Base-by-base conservation (phyloP, 306 rosid species). In the Corylus americana region DNA sequence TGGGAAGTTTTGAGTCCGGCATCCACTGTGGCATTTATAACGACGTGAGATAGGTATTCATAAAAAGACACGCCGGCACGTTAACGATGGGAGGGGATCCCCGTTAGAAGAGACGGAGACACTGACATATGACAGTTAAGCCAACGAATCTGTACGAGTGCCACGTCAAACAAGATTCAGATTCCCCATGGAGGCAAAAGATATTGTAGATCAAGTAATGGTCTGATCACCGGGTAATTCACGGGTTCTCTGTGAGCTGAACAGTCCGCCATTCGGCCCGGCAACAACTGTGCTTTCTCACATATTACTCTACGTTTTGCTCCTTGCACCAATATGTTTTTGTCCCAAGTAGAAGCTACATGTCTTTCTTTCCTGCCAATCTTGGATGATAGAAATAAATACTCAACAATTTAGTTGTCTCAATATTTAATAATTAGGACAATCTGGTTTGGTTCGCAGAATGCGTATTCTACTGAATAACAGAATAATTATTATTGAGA, bases 81-180 rank as follows among this genome's bases (percentile, higher is more conserved):
- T 31, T 4, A 14, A 55, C 48, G 13, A 13, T 4, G 16, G n/a
- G 3, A 11, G 27, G 37, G 7, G 20, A 22, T 5, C 2, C 37
- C 27, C 27, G 18, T 39, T n/a, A 14, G n/a, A 44, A 35, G 55
- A 64, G 45, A 77, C 81, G 76, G 76, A 57, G 70, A 9, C 20
- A 25, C 3, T 48, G 25, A 57, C 16, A 47, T 63, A 12, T 53
- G 80, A 74, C 73, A 48, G 79, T 82, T 78, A 61, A 78, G 80
- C 55, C n/a, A 13, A 54, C 20, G 57, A 45, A 68, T 74, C 74
- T 45, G 64, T 12, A 42, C 7, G 5, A 25, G 50, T 18, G 72
- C 51, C 72, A 67, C 71, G 51, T 67, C 51, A 67, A 67, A 69
- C 11, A 9, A 58, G 55, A 58, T 69, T 80, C 76, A 68, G 71